Conservation (phyloP, 169 alveolate genomes). For the Ichthyophthirius multifiliis region DNA sequence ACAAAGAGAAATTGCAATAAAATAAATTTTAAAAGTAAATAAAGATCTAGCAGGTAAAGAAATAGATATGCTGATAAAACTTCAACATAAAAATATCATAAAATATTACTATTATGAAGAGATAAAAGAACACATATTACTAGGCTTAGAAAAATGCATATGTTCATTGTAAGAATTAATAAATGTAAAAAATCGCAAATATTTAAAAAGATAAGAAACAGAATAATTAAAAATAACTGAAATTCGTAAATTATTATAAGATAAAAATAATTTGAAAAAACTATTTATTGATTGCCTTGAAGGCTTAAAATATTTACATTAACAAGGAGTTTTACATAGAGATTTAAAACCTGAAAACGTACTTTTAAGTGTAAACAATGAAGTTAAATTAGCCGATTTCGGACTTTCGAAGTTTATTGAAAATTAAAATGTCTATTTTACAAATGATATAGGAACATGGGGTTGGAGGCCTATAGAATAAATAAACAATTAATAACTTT, state of each 20-base stretch:
- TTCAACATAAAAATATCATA: neutral
- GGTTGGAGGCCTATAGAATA: conserved; percentile 5
- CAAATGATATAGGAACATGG: neutral
- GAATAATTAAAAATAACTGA: neutral
- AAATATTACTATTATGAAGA: neutral
- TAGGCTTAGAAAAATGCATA: neutral
- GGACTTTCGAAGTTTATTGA: neutral
- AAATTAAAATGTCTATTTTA: neutral
- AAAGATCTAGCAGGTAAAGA: neutral
- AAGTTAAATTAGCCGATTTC: conserved; percentile 2
- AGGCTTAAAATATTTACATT: neutral
- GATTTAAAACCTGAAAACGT: neutral
- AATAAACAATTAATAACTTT: neutral
- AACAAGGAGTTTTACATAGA: neutral
- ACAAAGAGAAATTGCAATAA: neutral
- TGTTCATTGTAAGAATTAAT: neutral
- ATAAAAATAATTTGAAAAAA: neutral
- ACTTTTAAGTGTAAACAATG: neutral
- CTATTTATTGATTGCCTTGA: neutral
- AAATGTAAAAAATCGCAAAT: neutral
- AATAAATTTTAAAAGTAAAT: neutral
- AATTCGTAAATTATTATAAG: neutral
- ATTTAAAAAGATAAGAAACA: neutral
- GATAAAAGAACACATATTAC: neutral
- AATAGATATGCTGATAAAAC: neutral